Percentiles rank a stretch among this genome's conserved stretches.
These are phyloP conservation scores for Diplodia sapinea DNA, from an alignment of 2,329 filamentous ascomycete species.

Conservation along the genomic window DNA sequence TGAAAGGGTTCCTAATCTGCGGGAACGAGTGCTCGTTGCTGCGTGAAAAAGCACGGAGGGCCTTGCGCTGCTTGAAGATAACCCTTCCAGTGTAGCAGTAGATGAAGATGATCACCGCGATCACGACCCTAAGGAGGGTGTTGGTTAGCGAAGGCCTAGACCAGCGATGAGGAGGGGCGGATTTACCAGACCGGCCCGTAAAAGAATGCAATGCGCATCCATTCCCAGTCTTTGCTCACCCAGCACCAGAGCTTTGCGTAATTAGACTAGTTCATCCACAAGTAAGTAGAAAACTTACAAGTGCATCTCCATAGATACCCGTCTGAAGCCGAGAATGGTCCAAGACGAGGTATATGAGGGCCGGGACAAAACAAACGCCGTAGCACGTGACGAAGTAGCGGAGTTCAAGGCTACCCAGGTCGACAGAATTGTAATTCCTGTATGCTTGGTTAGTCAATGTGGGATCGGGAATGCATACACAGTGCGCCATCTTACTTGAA, in stretches of 20 bases:
- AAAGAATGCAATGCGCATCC: slow-evolving; percentile 74
- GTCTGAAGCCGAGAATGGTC: slow-evolving; percentile 55
- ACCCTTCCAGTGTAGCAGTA: slow-evolving; percentile 70
- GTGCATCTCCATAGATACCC: slow-evolving; percentile 74
- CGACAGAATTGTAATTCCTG: slow-evolving; percentile 67
- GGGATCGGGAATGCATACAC: neutral
- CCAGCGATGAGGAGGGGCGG: neutral
- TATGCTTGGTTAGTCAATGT: neutral
- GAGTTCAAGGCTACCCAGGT: slow-evolving; percentile 71
- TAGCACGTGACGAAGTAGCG: slow-evolving; percentile 74
- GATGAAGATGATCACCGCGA: slow-evolving; percentile 66
- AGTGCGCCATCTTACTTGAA: slow-evolving; percentile 54
- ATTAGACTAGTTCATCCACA: neutral
- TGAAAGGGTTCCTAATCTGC: slow-evolving; percentile 53
- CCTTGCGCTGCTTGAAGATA: slow-evolving; percentile 70
- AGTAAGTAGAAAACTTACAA: slow-evolving; percentile 48
- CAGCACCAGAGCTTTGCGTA: slow-evolving; percentile 75
- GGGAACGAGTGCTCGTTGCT: slow-evolving; percentile 27
- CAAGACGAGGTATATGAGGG: slow-evolving; percentile 71
- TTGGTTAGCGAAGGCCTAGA: neutral
- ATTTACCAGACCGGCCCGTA: slow-evolving; percentile 73
- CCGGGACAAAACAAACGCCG: slow-evolving; percentile 72
- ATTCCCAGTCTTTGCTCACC: slow-evolving; percentile 70
- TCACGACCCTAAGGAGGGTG: slow-evolving; percentile 53
- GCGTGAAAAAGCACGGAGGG: slow-evolving; percentile 47